These are phyloP conservation scores for Colletotrichum sp. DNA, from an alignment of 2,329 filamentous ascomycete genomes.

Conservation along the genomic window DNA sequence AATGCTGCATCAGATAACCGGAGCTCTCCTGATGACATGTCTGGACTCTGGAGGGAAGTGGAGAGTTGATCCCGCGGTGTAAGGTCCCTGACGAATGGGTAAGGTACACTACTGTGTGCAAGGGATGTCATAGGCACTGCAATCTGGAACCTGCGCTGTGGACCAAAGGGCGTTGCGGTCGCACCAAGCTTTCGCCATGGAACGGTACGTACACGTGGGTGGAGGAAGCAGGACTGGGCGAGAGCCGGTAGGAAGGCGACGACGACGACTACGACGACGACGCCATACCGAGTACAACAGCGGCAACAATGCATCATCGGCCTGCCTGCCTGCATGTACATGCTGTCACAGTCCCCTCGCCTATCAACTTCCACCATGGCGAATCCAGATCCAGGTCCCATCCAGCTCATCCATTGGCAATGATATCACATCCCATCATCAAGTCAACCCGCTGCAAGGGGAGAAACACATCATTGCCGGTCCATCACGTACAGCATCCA, in stretches of 20 bases:
- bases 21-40: background rate
- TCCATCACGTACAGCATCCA: background rate
- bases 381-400: background rate
- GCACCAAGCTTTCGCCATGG: conserved; percentile 20
- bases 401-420: background rate
- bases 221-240: background rate
- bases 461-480: background rate
- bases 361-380: background rate
- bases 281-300: background rate
- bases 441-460: background rate
- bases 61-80: background rate
- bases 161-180: conserved; percentile 5
- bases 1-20: background rate
- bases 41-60: background rate
- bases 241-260: background rate
- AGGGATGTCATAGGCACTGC: background rate
- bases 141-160: background rate
- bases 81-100: background rate
- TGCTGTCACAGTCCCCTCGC: background rate
- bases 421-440: conserved; percentile 18
- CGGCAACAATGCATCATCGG: conserved; percentile 2
- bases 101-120: background rate
- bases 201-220: background rate
- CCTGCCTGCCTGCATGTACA: background rate
- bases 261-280: background rate